phyloP scores from a whole-genome alignment of 352 stramenopile genomes.

The Pythium dissimile region DNA sequence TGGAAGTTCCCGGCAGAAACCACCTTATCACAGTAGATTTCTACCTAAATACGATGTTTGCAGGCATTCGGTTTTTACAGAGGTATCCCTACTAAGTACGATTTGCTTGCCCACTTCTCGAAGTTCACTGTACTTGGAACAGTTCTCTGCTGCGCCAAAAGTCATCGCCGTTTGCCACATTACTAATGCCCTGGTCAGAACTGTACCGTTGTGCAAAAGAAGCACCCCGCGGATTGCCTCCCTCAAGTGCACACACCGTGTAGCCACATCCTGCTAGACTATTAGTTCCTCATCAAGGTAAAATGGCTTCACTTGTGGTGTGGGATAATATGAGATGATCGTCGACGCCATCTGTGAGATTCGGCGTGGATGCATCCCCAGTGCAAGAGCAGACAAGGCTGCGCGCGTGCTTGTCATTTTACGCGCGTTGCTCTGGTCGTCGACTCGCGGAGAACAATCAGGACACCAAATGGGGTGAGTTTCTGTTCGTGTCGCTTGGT shows the following conservation, averaged over 20 bases:
- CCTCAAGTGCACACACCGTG: no score
- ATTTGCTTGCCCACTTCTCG: not conserved
- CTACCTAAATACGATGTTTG: no score
- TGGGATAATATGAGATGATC: constrained; percentile 9
- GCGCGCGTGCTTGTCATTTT: not conserved
- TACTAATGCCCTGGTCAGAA: not conserved
- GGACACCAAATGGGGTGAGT: not conserved
- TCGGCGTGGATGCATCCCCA: not conserved
- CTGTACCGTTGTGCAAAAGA: not conserved
- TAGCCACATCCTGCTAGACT: not conserved
- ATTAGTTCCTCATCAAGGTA: no score
- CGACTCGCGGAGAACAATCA: not conserved
- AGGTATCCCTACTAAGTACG: not conserved
- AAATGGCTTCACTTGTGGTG: not conserved
- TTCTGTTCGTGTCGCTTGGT: not conserved
- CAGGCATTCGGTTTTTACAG: no score
- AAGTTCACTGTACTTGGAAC: not conserved
- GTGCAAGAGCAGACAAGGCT: not conserved
- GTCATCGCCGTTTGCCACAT: not conserved
- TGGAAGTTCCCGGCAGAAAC: no score
- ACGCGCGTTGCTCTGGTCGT: not conserved
- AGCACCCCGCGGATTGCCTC: no score
- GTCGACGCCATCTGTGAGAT: constrained; percentile 6
- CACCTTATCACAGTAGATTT: no score
- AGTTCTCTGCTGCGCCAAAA: not conserved